phyloP scores from a whole-genome alignment of 2,329 filamentous ascomycete species.

The Didymellaceae sp. region DNA sequence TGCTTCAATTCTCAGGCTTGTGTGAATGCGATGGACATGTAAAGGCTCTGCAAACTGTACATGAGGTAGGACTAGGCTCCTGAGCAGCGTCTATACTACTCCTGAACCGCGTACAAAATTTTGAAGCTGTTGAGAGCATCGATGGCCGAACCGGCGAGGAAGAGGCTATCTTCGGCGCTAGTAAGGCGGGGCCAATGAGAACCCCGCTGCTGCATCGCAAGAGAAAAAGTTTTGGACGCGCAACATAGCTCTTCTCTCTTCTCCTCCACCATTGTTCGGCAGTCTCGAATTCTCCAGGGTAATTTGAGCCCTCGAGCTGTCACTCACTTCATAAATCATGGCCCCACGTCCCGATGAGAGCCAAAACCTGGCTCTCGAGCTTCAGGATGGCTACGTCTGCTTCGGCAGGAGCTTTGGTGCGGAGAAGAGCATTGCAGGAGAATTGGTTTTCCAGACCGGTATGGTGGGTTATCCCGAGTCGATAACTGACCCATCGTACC shows the following conservation, averaged over 20 bases:
- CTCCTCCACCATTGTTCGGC: slow-evolving; percentile 37
- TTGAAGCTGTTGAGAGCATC: slow-evolving; percentile 9
- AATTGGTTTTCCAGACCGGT: slow-evolving; percentile 98
- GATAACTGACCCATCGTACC: slow-evolving; percentile 85
- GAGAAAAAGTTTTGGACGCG: slow-evolving; percentile 15
- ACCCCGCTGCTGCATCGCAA: slow-evolving; percentile 17
- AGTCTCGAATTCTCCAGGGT: slow-evolving; percentile 42
- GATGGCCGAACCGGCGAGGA: slow-evolving; percentile 7
- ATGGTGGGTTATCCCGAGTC: slow-evolving; percentile 99
- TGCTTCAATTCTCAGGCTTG: not conserved
- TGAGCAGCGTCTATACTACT: not conserved
- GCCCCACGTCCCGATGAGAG: slow-evolving; percentile 47
- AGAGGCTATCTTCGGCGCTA: slow-evolving; percentile 3
- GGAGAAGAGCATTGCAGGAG: slow-evolving; percentile 90
- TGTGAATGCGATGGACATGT: not conserved
- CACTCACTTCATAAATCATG: slow-evolving; percentile 38
- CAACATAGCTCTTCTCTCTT: slow-evolving; percentile 22
- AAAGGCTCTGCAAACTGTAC: too few relatives aligned
- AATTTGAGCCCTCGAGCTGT: slow-evolving; percentile 43
- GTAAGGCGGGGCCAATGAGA: slow-evolving; percentile 4
- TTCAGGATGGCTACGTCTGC: slow-evolving; percentile 89
- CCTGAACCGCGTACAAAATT: not conserved
- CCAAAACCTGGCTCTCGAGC: slow-evolving; percentile 82
- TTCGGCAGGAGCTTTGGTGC: slow-evolving; percentile 97
- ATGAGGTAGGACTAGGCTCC: not conserved